Percentiles rank a stretch among this genome's conserved stretches.
These are phyloP conservation scores for Ophiorrhiza pumila DNA, from an alignment of 257 asterid species.

Conservation along the genomic window DNA sequence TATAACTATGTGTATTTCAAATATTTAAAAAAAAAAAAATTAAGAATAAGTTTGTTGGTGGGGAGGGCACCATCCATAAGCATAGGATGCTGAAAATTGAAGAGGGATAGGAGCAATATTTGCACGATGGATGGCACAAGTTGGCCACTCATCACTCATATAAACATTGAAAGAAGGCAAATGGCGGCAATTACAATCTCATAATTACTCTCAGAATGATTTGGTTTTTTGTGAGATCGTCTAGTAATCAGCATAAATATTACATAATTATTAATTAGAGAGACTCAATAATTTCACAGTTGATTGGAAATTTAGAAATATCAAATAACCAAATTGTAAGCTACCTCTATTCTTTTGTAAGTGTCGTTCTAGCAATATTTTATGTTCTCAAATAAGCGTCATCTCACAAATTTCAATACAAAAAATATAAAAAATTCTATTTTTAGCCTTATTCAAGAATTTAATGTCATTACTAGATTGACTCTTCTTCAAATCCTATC, in stretches of 20 bases:
- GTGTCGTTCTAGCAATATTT: too few relatives aligned
- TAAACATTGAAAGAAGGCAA: slow-evolving; percentile 11
- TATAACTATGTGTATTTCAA: too few relatives aligned
- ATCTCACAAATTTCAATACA: too few relatives aligned
- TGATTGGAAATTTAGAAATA: not conserved
- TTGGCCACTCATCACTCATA: too few relatives aligned
- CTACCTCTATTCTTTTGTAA: too few relatives aligned
- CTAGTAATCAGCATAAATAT: not conserved
- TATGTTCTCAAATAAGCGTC: too few relatives aligned
- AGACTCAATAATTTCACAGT: not conserved
- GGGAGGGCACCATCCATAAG: slow-evolving; percentile 36
- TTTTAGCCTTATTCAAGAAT: too few relatives aligned
- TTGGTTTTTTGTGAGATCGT: not conserved
- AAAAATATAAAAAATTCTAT: too few relatives aligned
- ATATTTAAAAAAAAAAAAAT: too few relatives aligned
- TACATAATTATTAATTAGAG: not conserved
- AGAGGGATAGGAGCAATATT: not conserved
- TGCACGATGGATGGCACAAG: not conserved
- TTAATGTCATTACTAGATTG: too few relatives aligned
- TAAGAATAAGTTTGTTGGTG: slow-evolving; percentile 37
- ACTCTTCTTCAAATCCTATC: too few relatives aligned
- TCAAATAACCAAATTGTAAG: not conserved
- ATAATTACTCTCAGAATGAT: slow-evolving; percentile 21
- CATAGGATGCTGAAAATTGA: slow-evolving; percentile 17
- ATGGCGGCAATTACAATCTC: slow-evolving; percentile 21